phyloP scores from a whole-genome alignment of 495 filamentous ascomycete species.

The Penicillium cataractarum region DNA sequence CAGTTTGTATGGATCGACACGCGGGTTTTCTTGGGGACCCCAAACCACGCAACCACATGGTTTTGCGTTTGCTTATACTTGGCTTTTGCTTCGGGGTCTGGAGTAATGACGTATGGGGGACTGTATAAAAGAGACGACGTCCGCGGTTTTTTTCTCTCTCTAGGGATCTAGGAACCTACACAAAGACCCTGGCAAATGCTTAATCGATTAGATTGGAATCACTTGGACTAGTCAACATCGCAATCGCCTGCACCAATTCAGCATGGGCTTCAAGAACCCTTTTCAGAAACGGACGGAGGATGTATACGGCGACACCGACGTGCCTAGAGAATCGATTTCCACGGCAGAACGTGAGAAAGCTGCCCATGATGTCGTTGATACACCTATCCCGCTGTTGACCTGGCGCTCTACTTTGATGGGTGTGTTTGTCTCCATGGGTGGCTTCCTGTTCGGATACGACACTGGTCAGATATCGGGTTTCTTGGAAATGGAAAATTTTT shows the following conservation, averaged over 20 bases:
- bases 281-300: constrained; percentile 25
- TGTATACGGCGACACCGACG: constrained; percentile 8
- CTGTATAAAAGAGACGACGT: neutral
- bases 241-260: constrained; percentile 1
- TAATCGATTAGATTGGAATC: neutral
- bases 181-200: neutral
- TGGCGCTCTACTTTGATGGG: constrained; percentile 48
- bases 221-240: neutral
- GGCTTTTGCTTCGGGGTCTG: constrained; percentile 1
- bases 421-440: constrained; percentile 64
- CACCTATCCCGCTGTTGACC: constrained; percentile 41
- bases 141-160: neutral
- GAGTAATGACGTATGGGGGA: neutral
- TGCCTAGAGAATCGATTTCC: constrained; percentile 26
- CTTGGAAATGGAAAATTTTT: constrained; percentile 56
- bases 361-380: constrained; percentile 29
- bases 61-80: neutral
- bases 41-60: constrained; percentile 5
- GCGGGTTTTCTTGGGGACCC: neutral
- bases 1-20: constrained; percentile 7
- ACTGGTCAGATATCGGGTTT: constrained; percentile 56
- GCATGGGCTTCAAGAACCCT: constrained; percentile 25
- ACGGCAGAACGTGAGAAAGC: constrained; percentile 30
- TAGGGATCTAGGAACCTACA: neutral
- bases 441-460: constrained; percentile 57